A percentile compares a stretch with the other conserved stretches of the same genome.
phyloP scores from a whole-genome alignment of 2,329 filamentous ascomycete genomes.

The Nemania bipapillata region DNA sequence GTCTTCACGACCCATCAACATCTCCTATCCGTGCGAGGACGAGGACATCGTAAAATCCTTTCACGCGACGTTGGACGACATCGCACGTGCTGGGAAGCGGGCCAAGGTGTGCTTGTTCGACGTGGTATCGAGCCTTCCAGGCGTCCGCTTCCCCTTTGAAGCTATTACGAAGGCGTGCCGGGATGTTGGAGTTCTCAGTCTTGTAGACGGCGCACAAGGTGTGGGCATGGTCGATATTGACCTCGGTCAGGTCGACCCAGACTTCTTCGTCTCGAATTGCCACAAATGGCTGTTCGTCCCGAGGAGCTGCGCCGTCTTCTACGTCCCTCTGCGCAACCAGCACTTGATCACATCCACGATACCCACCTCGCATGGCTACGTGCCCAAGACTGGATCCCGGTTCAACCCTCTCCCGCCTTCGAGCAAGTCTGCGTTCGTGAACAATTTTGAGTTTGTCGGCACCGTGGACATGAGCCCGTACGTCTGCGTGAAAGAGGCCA shows the following conservation, averaged over 20 bases:
- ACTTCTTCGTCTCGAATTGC: conserved; percentile 88
- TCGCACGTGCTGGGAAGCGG: conserved; percentile 67
- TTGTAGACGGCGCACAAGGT: conserved; percentile 87
- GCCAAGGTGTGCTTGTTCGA: conserved; percentile 80
- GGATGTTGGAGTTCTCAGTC: conserved; percentile 73
- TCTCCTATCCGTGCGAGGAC: conserved; percentile 77
- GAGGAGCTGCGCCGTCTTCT: conserved; percentile 81
- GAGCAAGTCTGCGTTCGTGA: conserved; percentile 69
- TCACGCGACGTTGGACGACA: conserved; percentile 64
- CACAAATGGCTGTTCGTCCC: conserved; percentile 92
- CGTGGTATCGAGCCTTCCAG: conserved; percentile 80
- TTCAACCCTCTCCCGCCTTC: conserved; percentile 58
- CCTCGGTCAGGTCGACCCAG: conserved; percentile 73
- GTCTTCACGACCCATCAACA: conserved; percentile 64
- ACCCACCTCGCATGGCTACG: conserved; percentile 83
- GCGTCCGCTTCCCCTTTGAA: conserved; percentile 82
- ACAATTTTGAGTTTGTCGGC: conserved; percentile 79
- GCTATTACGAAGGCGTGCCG: conserved; percentile 71
- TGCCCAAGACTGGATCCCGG: conserved; percentile 56
- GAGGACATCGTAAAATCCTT: conserved; percentile 72
- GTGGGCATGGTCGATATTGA: conserved; percentile 82
- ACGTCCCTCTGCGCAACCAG: conserved; percentile 82
- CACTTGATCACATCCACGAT: conserved; percentile 76
- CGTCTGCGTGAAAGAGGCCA: conserved; percentile 75
- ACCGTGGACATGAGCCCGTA: conserved; percentile 79